phyloP scores from a whole-genome alignment of 2,329 filamentous ascomycete genomes.

The Aspergillus pseudoterreus region DNA sequence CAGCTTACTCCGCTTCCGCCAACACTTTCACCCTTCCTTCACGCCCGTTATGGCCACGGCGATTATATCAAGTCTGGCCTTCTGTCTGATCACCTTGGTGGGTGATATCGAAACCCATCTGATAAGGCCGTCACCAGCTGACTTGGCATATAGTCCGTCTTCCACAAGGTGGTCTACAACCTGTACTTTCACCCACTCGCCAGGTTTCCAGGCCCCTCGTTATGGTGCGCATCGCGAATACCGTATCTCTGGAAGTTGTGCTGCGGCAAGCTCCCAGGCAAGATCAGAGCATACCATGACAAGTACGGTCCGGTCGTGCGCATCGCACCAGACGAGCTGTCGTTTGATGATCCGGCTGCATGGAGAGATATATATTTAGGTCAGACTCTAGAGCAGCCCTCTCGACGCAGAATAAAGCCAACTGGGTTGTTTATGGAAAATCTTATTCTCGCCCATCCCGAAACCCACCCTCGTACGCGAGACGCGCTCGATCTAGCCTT shows the following conservation, averaged over 20 bases:
- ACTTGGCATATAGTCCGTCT: neutral
- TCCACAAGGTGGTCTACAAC: constrained; percentile 10
- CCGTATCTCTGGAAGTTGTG: constrained; percentile 4
- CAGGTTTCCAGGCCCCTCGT: constrained; percentile 13
- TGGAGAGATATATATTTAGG: constrained; percentile 28
- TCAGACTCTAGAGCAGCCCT: constrained; percentile 1
- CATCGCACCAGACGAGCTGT: constrained; percentile 31
- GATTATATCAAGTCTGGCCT: neutral
- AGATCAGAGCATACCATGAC: constrained; percentile 16
- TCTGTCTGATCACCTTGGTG: neutral
- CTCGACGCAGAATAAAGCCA: constrained; percentile 11
- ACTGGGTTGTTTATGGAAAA: constrained; percentile 6
- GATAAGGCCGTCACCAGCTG: neutral
- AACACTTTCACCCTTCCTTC: neutral
- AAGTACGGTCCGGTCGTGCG: constrained; percentile 32
- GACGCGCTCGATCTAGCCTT: constrained; percentile 19
- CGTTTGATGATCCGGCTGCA: constrained; percentile 30
- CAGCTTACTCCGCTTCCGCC: neutral
- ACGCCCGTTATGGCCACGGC: neutral
- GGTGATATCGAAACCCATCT: neutral
- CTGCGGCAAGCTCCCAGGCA: constrained; percentile 6
- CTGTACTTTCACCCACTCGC: constrained; percentile 16
- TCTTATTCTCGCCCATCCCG: constrained; percentile 11
- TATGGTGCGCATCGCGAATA: constrained; percentile 5
- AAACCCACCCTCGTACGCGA: constrained; percentile 17